Base-by-base conservation (phyloP, 1,139 yeast species). In the Candida pseudocylindracea region DNA sequence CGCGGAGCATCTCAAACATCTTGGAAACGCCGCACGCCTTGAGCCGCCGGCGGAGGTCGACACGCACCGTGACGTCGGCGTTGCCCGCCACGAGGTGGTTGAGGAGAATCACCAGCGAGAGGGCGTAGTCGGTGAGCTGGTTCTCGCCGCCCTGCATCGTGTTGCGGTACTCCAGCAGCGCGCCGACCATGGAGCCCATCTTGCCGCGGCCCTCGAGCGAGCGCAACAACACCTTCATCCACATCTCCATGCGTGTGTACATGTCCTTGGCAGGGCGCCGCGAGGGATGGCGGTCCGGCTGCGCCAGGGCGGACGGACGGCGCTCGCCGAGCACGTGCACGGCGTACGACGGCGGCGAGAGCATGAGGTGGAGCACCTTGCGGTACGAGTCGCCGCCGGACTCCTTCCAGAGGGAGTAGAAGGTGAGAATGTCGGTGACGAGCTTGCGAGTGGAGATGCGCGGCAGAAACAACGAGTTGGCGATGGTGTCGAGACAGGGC, bases 161-260 rank as follows among this genome's bases (percentile, higher is more conserved):
- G 10, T 2, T 8, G 10, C 26, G 26, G 35, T 72, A 61, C 41
- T 88, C 96, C n/a, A 76, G 92, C 38, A 85, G 73, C 1, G 95
- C 93, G 2, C 95, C 95, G 8, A 88, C 96, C 42, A 75, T 54
- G 1, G 94, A 79, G 11, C 94, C 93, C 62, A 76, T 62, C 43
- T 72, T 75, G 10, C 96, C 96, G 41, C 88, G 63, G 2, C 95
- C 95, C 39, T 76, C 85, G 34, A 88, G 48, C 0, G 93, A 72
- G 36, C 70, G 65, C 36, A 69, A 78, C 4, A 81, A 75, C 9
- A 75, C 57, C 41, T 64, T 59, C 34, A 85, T 50, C 96, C 96
- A 88, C n/a, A 79, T 67, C 42, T 80, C 93, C 42, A 80, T 76
- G 33, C 85, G 58, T 43, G 65, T 68, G 36, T 62, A 58, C 7